Base-by-base conservation (phyloP, 345 rosid genomes). In the Luvunga scandens region DNA sequence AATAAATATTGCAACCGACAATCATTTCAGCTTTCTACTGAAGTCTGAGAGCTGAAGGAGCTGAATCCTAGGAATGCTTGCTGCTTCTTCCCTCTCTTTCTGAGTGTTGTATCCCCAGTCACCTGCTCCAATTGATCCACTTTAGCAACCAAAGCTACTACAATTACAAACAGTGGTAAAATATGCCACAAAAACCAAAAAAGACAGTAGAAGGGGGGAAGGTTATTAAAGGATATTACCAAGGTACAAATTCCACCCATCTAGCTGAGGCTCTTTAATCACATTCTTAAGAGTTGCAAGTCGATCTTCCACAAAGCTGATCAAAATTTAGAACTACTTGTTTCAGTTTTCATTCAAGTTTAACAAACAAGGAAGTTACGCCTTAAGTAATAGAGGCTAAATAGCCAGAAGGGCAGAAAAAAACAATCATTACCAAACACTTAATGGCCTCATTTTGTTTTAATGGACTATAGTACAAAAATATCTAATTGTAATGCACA, bases 301-400 rank as follows among this genome's bases (percentile, higher is more conserved):
- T 70, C 96, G 88, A 78, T 95, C 99, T 89, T 95, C 99, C 80
- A 95, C 96, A 65, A 93, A 93, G 85, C 97, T 93, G 86, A 75
- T 61, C 67, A 76, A 81, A 77, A 67, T 64, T 62, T 28, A 48
- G 18, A 21, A 69, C 42, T 30, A 66, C 24, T 36, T 69, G 28
- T 55, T 80, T 70, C 73, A 75, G 77, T 42, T 74, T 73, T 9
- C 64, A 55, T 24, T 75, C 30, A 19, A 67, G 38, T 42, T 64
- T 31, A 16, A 7, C 34, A 19, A 38, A 59, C 5, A 48, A 30
- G 28, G 10, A 25, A 30, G 14, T 8, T 25, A 14, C 2, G 0
- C 9, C 38, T 57, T 2, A 28, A 12, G 42, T 18, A 28, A 6
- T 48, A 38, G 66, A 66, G 53, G 48, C 16, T 70, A 74, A 39